Evolutionary conservation across 2,329 filamentous ascomycete species (phyloP).

Genomic region (Phialophora verrucosa): DNA sequence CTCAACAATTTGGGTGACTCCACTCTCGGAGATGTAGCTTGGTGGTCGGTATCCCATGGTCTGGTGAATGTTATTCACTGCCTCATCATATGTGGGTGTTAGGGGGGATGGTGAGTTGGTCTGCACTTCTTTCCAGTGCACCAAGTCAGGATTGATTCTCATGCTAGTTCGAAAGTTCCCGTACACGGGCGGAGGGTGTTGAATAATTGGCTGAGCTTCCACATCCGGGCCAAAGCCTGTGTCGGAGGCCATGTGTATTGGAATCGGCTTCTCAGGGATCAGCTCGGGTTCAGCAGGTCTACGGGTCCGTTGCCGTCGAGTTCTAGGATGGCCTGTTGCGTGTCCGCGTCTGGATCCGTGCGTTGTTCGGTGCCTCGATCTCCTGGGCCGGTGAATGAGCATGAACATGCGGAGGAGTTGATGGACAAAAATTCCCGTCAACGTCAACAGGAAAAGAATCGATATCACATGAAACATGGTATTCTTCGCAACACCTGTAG

Average conservation of each 20-base stretch:
- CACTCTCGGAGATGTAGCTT: slow-evolving; percentile 77
- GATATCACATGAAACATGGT: slow-evolving; percentile 80
- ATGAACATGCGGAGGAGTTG: slow-evolving; percentile 75
- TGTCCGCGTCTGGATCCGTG: slow-evolving; percentile 47
- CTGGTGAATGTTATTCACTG: slow-evolving; percentile 30
- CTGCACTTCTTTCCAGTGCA: slow-evolving; percentile 73
- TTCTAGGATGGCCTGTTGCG: slow-evolving; percentile 66
- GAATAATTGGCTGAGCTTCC: slow-evolving; percentile 56
- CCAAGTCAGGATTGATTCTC: slow-evolving; percentile 77
- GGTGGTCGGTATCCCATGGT: slow-evolving; percentile 64
- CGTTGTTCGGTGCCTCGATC: slow-evolving; percentile 43
- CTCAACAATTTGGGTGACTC: slow-evolving; percentile 73
- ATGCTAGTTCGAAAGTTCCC: slow-evolving; percentile 84
- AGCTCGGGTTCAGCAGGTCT: slow-evolving; percentile 43
- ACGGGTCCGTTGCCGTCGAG: slow-evolving; percentile 36
- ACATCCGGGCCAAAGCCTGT: slow-evolving; percentile 64
- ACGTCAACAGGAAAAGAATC: slow-evolving; percentile 75
- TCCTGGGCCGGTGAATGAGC: slow-evolving; percentile 60
- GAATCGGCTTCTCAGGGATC: slow-evolving; percentile 71
- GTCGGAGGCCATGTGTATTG: slow-evolving; percentile 74
- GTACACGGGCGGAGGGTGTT: slow-evolving; percentile 76
- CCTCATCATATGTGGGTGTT: slow-evolving; percentile 39
- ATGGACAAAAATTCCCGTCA: slow-evolving; percentile 81
- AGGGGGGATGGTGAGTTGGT: slow-evolving; percentile 44
- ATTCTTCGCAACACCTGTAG: slow-evolving; percentile 67